These are phyloP conservation scores for Colletotrichum agaves DNA, from an alignment of 2,329 filamentous ascomycete species.

Conservation along the genomic window DNA sequence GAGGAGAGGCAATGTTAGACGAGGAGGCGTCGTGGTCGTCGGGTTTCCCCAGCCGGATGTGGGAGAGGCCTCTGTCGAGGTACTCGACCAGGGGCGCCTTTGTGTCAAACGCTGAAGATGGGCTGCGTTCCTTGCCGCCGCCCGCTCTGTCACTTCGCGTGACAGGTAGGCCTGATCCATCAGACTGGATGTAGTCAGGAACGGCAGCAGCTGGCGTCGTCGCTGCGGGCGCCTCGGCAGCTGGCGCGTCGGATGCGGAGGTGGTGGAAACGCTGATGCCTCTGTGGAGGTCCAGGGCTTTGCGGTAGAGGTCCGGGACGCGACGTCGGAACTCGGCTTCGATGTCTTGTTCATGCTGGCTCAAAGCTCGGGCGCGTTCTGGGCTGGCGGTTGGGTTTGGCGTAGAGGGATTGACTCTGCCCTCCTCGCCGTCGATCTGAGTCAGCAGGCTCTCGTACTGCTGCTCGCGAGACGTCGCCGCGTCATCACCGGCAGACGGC, in stretches of 20 bases:
- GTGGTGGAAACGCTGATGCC: constrained; percentile 19
- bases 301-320: constrained; percentile 58
- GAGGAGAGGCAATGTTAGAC: neutral
- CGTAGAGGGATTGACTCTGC: constrained; percentile 17
- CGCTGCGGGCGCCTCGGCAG: neutral
- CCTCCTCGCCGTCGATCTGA: constrained; percentile 31
- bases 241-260: constrained; percentile 16
- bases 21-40: neutral
- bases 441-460: constrained; percentile 25
- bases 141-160: constrained; percentile 12
- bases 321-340: constrained; percentile 60
- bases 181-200: constrained; percentile 42
- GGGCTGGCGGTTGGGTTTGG: constrained; percentile 14
- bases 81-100: constrained; percentile 61
- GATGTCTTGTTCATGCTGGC: constrained; percentile 58
- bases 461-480: constrained; percentile 6
- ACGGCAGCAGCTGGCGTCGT: neutral
- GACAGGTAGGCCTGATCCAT: constrained; percentile 6
- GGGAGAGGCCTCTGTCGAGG: constrained; percentile 58
- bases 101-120: constrained; percentile 47
- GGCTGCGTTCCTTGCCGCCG: constrained; percentile 11
- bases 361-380: constrained; percentile 54
- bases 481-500: constrained; percentile 16
- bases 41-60: constrained; percentile 50
- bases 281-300: constrained; percentile 52